Conservation (phyloP, 768 basidiomycete genomes). For the Kwoniella dendrophila region DNA sequence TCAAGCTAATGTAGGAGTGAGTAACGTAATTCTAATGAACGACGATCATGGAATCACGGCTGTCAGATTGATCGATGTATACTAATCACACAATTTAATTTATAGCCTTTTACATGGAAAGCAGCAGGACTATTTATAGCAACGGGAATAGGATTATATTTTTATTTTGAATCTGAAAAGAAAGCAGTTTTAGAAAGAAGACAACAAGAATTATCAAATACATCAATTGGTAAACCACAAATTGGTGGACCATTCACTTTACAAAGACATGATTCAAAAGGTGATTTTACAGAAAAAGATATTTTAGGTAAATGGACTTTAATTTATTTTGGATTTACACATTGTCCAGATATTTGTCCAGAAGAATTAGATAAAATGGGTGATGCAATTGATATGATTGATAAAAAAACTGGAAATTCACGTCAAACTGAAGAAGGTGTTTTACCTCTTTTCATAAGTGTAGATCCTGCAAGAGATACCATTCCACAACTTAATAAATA, state of each 20-base stretch:
- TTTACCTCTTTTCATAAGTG: slow-evolving; percentile 90
- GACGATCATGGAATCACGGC: not conserved
- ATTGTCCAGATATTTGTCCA: slow-evolving; percentile 98
- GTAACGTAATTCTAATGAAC: no score
- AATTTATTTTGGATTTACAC: slow-evolving; percentile 94
- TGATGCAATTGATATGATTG: slow-evolving; percentile 63
- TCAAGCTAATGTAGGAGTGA: slow-evolving; percentile 45
- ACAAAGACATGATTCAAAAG: slow-evolving; percentile 56
- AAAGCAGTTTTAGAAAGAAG: slow-evolving; percentile 71
- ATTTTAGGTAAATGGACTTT: slow-evolving; percentile 84
- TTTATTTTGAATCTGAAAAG: slow-evolving; percentile 89
- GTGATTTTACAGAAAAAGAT: slow-evolving; percentile 78
- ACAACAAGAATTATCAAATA: slow-evolving; percentile 72
- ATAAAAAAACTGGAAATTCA: slow-evolving; percentile 16
- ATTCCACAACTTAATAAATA: slow-evolving; percentile 59
- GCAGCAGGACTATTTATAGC: slow-evolving; percentile 81
- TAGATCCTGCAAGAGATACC: slow-evolving; percentile 92
- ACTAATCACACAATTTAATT: not conserved
- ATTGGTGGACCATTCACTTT: slow-evolving; percentile 90
- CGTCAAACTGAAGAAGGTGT: slow-evolving; percentile 56
- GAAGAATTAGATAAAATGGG: slow-evolving; percentile 96
- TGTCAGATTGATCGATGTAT: not conserved
- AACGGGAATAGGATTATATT: slow-evolving; percentile 77
- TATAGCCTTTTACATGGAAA: slow-evolving; percentile 85
- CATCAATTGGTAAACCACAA: slow-evolving; percentile 77